These are phyloP conservation scores for Nakataea oryzae DNA, from an alignment of 2,329 filamentous ascomycete species.

Conservation along the genomic window DNA sequence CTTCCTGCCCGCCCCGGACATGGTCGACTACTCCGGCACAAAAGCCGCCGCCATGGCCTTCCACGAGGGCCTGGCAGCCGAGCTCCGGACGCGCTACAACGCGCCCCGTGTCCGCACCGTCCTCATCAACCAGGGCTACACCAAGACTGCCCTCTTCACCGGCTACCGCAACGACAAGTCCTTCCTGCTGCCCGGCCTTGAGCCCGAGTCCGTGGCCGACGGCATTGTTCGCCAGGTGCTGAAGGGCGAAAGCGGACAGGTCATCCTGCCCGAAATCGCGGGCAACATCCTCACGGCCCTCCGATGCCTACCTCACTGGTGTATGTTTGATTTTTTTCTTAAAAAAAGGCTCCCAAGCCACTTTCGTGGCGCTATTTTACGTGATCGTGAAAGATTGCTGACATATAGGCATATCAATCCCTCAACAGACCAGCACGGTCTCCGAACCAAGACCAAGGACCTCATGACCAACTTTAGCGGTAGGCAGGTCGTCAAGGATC, in stretches of 20 bases:
- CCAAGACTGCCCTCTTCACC: conserved; percentile 48
- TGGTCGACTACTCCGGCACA: conserved; percentile 57
- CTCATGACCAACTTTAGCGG: conserved; percentile 5
- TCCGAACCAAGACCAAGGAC: neutral
- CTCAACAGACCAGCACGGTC: neutral
- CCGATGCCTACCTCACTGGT: conserved; percentile 34
- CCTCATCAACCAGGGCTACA: conserved; percentile 54
- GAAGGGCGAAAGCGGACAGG: conserved; percentile 42
- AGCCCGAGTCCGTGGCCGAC: conserved; percentile 54
- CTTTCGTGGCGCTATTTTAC: neutral
- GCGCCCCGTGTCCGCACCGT: conserved; percentile 56
- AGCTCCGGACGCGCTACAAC: conserved; percentile 48
- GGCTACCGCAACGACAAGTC: conserved; percentile 39
- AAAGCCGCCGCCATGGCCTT: conserved; percentile 59
- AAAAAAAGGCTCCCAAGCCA: too few relatives aligned
- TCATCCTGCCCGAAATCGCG: conserved; percentile 38
- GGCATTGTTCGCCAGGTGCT: conserved; percentile 50
- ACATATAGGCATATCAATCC: neutral
- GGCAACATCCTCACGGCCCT: conserved; percentile 29
- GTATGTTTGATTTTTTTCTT: too few relatives aligned
- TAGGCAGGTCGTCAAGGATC: conserved; percentile 5
- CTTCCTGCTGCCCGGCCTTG: conserved; percentile 42
- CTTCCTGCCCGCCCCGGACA: conserved; percentile 47
- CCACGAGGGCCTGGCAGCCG: conserved; percentile 53
- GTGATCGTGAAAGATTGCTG: neutral